phyloP scores from a whole-genome alignment of 208 protist genomes.

The Acanthamoeba rhysodes region DNA sequence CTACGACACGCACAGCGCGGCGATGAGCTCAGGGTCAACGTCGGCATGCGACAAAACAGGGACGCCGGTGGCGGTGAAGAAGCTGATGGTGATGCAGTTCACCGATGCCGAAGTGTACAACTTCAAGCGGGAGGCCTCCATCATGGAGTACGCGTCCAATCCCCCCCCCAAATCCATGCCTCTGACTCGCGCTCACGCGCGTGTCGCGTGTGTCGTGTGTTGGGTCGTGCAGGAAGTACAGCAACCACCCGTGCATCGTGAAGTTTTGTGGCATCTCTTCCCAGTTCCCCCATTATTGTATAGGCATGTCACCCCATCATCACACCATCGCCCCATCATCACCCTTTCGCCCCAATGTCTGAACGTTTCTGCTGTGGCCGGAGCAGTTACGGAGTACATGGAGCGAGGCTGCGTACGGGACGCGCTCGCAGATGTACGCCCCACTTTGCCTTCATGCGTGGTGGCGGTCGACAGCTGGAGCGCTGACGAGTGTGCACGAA shows the following conservation, averaged over 20 bases:
- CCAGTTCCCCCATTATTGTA: constrained; percentile 71
- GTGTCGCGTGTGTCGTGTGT: not conserved
- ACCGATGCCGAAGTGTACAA: constrained; percentile 68
- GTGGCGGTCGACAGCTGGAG: too few species aligned
- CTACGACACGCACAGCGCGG: too few species aligned
- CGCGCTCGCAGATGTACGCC: not conserved
- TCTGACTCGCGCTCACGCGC: not conserved
- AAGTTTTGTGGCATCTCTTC: constrained; percentile 72
- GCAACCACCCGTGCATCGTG: constrained; percentile 63
- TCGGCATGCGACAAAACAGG: not conserved
- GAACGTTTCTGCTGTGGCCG: not conserved
- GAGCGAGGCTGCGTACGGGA: constrained; percentile 53
- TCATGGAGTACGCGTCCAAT: constrained; percentile 47
- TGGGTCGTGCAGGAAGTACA: constrained; percentile 18
- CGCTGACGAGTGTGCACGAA: too few species aligned
- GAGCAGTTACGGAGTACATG: constrained; percentile 51
- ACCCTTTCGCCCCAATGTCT: too few species aligned
- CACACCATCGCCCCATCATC: not conserved
- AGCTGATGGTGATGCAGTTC: constrained; percentile 73
- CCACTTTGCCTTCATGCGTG: not conserved
- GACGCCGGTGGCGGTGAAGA: constrained; percentile 57
- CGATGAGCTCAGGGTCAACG: too few species aligned
- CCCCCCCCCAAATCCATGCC: not conserved
- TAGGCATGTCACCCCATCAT: not conserved
- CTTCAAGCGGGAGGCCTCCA: constrained; percentile 63